phyloP scores from a whole-genome alignment of 1,284 basidiomycete species.

The Pascua sp. region DNA sequence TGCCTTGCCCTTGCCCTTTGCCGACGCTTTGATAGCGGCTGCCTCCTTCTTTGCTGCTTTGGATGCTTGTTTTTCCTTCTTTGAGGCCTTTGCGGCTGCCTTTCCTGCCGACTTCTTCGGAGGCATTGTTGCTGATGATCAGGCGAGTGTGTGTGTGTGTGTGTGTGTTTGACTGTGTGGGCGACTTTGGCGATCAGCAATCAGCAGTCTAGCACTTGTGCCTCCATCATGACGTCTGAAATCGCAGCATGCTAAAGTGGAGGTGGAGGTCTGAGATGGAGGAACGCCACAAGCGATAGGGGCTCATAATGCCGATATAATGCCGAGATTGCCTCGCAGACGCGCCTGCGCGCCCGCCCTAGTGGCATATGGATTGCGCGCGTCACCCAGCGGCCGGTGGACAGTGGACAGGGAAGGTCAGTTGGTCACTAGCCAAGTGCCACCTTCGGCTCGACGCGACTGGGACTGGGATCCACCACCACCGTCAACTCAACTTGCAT shows the following conservation, averaged over 20 bases:
- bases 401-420: too few relatives aligned
- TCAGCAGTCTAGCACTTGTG: too few relatives aligned
- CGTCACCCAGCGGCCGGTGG: too few relatives aligned
- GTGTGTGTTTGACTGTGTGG: not conserved
- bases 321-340: too few relatives aligned
- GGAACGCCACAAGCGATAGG: too few relatives aligned
- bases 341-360: too few relatives aligned
- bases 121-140: constrained; percentile 12
- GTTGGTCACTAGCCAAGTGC: too few relatives aligned
- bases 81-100: constrained; percentile 60
- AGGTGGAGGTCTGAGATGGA: constrained; percentile 3
- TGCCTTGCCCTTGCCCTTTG: constrained; percentile 30
- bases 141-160: not conserved
- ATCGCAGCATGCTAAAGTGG: constrained; percentile 10
- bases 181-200: not conserved
- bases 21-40: constrained; percentile 54
- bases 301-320: too few relatives aligned
- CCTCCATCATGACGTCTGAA: not conserved
- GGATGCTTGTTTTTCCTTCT: constrained; percentile 61
- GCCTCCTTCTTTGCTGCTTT: constrained; percentile 63
- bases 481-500: too few relatives aligned
- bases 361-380: too few relatives aligned
- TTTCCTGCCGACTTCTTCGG: constrained; percentile 46
- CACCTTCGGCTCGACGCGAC: too few relatives aligned
- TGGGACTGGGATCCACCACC: too few relatives aligned